Conservation (phyloP, 768 basidiomycete genomes). For the Dentipellis fragilis region DNA sequence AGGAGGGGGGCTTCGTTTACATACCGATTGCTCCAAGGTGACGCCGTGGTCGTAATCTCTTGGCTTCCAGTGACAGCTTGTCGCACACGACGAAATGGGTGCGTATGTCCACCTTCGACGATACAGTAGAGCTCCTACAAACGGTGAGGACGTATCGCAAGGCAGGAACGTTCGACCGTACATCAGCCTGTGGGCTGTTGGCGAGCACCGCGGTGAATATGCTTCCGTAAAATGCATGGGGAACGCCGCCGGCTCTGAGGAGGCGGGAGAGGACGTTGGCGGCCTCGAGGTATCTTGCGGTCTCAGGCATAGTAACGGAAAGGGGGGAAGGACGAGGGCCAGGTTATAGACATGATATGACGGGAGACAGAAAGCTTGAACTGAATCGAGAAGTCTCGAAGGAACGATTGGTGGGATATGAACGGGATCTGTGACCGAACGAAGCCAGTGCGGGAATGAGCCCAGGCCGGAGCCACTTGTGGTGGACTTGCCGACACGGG, state of each 20-base stretch:
- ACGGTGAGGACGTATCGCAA: constrained; percentile 8
- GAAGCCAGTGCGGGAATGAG: constrained; percentile 5
- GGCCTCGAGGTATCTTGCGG: constrained; percentile 66
- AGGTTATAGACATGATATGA: constrained; percentile 41
- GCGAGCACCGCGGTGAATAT: constrained; percentile 62
- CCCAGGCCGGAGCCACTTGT: constrained; percentile 1
- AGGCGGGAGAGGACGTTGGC: constrained; percentile 63
- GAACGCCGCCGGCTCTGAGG: constrained; percentile 45
- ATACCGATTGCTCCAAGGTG: constrained; percentile 84
- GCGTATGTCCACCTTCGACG: constrained; percentile 59
- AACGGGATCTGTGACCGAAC: background rate
- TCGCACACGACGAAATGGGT: constrained; percentile 74
- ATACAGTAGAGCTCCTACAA: constrained; percentile 76
- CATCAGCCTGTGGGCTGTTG: constrained; percentile 56
- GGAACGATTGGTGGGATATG: constrained; percentile 3
- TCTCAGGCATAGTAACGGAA: constrained; percentile 49
- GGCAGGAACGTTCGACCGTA: constrained; percentile 21
- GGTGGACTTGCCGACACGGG: constrained; percentile 7
- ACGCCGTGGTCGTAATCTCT: constrained; percentile 56
- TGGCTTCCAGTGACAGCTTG: constrained; percentile 59
- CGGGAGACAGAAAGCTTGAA: constrained; percentile 9
- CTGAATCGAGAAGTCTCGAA: constrained; percentile 10
- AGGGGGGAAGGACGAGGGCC: constrained; percentile 26
- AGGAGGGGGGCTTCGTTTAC: constrained; percentile 10
- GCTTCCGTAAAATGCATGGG: constrained; percentile 78